Percentiles rank a stretch among this genome's conserved stretches.
These are phyloP conservation scores for Camelina sativa DNA, from an alignment of 345 rosid genomes.

Conservation along the genomic window DNA sequence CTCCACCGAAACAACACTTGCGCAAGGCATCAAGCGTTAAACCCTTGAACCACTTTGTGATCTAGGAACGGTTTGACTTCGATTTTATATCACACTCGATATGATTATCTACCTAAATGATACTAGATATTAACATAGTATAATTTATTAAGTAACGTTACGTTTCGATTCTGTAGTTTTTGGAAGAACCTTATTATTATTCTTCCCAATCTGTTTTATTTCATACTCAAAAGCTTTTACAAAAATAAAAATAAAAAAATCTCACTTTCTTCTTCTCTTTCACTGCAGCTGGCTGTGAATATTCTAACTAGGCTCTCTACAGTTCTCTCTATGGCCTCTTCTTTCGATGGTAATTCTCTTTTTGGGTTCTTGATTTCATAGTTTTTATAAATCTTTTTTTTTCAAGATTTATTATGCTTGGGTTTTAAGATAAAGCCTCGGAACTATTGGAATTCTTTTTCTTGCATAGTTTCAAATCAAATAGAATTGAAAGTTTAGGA, in stretches of 20 bases:
- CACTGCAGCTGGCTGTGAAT: constrained; percentile 4
- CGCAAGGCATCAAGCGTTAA: too few relatives aligned
- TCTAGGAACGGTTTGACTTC: too few relatives aligned
- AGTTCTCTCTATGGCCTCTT: constrained; percentile 17
- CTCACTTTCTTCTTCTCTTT: constrained; percentile 4
- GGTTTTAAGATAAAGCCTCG: background rate
- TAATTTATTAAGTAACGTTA: background rate
- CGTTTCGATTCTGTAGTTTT: background rate
- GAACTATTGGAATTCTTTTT: background rate
- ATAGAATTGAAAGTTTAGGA: background rate
- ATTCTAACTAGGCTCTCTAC: constrained; percentile 4
- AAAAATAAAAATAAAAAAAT: background rate
- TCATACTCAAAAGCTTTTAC: background rate
- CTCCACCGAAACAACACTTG: too few relatives aligned
- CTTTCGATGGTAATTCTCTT: constrained; percentile 6
- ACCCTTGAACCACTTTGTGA: too few relatives aligned
- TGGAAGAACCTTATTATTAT: background rate
- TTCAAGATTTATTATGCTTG: background rate
- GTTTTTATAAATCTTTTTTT: background rate
- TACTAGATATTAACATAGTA: background rate
- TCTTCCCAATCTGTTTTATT: background rate
- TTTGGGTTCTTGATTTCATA: background rate
- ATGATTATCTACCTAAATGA: constrained; percentile 6
- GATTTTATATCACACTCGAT: background rate
- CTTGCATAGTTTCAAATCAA: background rate